Percentiles rank a stretch among this genome's conserved stretches.
phyloP scores from a whole-genome alignment of 306 rosid species.

The Astragalus membranaceus region DNA sequence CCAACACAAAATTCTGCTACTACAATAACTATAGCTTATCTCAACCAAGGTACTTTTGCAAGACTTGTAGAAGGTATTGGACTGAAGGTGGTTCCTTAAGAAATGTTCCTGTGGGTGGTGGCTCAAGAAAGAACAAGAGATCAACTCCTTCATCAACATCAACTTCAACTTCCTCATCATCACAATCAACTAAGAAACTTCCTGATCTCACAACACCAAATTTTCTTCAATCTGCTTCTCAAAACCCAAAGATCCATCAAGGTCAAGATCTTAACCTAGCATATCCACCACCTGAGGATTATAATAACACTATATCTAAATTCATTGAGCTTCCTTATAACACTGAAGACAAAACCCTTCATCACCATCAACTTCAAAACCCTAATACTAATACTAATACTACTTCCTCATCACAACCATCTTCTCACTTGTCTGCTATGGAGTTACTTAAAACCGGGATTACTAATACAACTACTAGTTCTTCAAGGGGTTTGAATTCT shows the following conservation, averaged over 20 bases:
- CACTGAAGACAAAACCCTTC: constrained; percentile 21
- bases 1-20: constrained; percentile 93
- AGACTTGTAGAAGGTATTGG: constrained; percentile 97
- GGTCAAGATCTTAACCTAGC: constrained; percentile 87
- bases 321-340: constrained; percentile 37
- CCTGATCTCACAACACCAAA: constrained; percentile 28
- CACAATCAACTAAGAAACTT: constrained; percentile 33
- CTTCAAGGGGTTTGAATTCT: constrained; percentile 58
- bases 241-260: constrained; percentile 67
- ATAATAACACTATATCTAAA: constrained; percentile 31
- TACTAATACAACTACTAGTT: not conserved
- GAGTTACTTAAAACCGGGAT: constrained; percentile 68
- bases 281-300: constrained; percentile 52
- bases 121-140: constrained; percentile 91
- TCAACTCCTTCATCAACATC: constrained; percentile 39
- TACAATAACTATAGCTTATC: constrained; percentile 89
- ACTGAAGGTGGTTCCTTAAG: constrained; percentile 96
- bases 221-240: constrained; percentile 44
- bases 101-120: constrained; percentile 97
- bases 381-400: not conserved
- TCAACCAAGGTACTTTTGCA: constrained; percentile 96
- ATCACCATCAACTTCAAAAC: constrained; percentile 13
- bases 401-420: constrained; percentile 27
- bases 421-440: constrained; percentile 47
- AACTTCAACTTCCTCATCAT: constrained; percentile 33